Base-by-base conservation (phyloP, 163 green algal genomes). In the Chlorella variabilis region DNA sequence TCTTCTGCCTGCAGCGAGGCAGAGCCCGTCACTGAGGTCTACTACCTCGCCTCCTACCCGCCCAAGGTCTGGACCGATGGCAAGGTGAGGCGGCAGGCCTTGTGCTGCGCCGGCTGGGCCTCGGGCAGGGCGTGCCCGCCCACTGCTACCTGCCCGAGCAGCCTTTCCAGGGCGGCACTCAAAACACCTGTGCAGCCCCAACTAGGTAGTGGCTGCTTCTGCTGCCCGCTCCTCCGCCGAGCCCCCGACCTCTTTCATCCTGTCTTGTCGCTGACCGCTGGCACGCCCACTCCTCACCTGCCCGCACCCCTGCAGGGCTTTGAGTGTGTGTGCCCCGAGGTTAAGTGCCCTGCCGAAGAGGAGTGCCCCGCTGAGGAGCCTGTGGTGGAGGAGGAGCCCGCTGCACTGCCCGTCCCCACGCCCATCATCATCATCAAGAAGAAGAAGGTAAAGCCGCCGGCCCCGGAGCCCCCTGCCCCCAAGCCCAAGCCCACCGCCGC, bases 311-410 rank as follows among this genome's bases (percentile, higher is more conserved):
- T 62, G 51, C 62, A 70, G 62, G 62, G 7, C 13, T 70, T 70
- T 70, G 62, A 45, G 62, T 70, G 62, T 29, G 42, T 59, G 3
- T 75, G 68, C 68, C 68, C 68, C n/a, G 15, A 67, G n/a, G n/a
- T 38, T 17, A 27, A 67, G 59, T 39, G 38, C 20, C 59, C 59
- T 62, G 51, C 25, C 9, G 51, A n/a, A 15, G 21, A n/a, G 4
- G 51, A 31, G 8, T 39, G 38, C 20, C 59, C 59, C 7, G 59
- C 18, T 17, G 59, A 67, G 59, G 38, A 67, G 59, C 59, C 59
- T 62, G 51, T 62, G 51, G 51, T 62, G 51, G 21, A n/a, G 4
- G 51, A 31, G 8, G 38, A 67, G 59, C 59, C 59, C 7, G 59
- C 8, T 6, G 20, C 59, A 17, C 4, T 21, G 59, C 59, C 59